These are phyloP conservation scores for Erodium texanum DNA, from an alignment of 441 rosid genomes.

Conservation along the genomic window DNA sequence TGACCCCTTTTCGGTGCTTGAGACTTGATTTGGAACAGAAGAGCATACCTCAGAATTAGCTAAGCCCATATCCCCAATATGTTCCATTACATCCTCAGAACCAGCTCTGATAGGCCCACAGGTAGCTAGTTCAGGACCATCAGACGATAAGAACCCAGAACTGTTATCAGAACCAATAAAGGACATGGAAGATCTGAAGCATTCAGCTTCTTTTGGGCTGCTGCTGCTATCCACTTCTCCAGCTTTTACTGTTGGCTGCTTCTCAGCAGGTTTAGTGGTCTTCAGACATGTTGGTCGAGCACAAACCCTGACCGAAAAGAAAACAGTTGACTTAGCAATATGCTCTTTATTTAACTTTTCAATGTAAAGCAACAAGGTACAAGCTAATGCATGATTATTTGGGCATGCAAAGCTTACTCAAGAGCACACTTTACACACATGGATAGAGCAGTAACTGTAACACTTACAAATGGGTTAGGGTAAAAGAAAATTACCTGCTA, in stretches of 20 bases:
- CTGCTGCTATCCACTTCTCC: conserved; percentile 19
- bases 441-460: neutral
- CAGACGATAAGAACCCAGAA: conserved; percentile 18
- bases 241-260: conserved; percentile 18
- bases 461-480: neutral
- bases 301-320: conserved; percentile 39
- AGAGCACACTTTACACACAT: no score
- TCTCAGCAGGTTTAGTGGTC: conserved; percentile 27
- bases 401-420: neutral
- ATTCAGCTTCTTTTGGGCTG: conserved; percentile 26
- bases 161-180: conserved; percentile 7
- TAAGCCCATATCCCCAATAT: conserved; percentile 7
- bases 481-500: conserved; percentile 49
- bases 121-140: conserved; percentile 21
- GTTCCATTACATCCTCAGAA: conserved; percentile 7
- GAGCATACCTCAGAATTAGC: conserved; percentile 19
- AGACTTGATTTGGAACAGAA: conserved; percentile 20
- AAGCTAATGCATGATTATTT: neutral
- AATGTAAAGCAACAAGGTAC: neutral
- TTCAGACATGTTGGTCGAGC: conserved; percentile 50
- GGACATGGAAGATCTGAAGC: conserved; percentile 16
- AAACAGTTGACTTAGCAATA: conserved; percentile 5
- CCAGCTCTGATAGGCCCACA: conserved; percentile 6
- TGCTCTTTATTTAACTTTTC: neutral
- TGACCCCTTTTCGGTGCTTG: conserved; percentile 9